Percentiles rank a stretch among this genome's conserved stretches.
Conservation (phyloP, 768 basidiomycete genomes). For the Tylopilus vinaceipallidus region DNA sequence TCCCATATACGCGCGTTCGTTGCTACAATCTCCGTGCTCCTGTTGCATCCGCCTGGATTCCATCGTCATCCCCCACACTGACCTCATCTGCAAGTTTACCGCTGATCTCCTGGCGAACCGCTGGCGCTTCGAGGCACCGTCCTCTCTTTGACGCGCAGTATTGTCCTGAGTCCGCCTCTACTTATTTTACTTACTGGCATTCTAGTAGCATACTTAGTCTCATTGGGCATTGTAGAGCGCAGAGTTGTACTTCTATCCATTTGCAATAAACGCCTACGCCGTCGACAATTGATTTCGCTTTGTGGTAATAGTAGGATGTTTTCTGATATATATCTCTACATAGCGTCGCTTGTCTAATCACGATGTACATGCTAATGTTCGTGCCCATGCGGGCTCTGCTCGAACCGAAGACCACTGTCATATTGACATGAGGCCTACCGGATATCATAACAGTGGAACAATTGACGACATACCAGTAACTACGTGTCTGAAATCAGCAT, state of each 20-base stretch:
- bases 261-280: slow-evolving; percentile 25
- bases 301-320: slow-evolving; percentile 8
- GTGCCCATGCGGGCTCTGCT: slow-evolving; percentile 75
- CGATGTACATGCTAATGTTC: slow-evolving; percentile 26
- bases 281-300: slow-evolving; percentile 9
- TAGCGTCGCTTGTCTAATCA: neutral
- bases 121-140: slow-evolving; percentile 1
- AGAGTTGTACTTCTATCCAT: slow-evolving; percentile 32
- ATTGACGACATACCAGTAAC: slow-evolving; percentile 46
- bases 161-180: slow-evolving; percentile 17
- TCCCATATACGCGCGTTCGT: slow-evolving; percentile 26
- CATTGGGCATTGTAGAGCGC: slow-evolving; percentile 30
- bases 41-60: slow-evolving; percentile 30
- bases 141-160: slow-evolving; percentile 15
- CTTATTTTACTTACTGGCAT: slow-evolving; percentile 32
- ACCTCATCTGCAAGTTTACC: slow-evolving; percentile 7
- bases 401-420: slow-evolving; percentile 81
- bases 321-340: slow-evolving; percentile 15
- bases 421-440: slow-evolving; percentile 2
- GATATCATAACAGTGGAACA: neutral
- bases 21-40: slow-evolving; percentile 28
- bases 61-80: slow-evolving; percentile 16
- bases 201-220: slow-evolving; percentile 34
- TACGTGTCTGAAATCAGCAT: slow-evolving; percentile 18
- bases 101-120: slow-evolving; percentile 19